Evolutionary conservation across 306 rosid species (phyloP), one percentile per base, ranked within the genome.

Genomic region (Fagus crenata): DNA sequence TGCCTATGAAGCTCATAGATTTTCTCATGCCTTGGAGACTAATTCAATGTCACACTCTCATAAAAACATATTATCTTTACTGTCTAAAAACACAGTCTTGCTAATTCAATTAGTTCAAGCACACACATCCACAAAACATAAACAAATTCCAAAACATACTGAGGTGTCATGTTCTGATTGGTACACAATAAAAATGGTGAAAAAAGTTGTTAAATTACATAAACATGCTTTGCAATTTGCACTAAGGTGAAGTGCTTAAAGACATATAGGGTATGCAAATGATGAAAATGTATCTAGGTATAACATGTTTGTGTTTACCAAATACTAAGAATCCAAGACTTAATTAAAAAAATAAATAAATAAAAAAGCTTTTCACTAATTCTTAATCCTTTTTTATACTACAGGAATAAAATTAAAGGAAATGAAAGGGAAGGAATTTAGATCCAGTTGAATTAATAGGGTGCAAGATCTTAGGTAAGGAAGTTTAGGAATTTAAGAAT

Each of bases 1-100:
- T 33, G 69, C 69, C 9, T 36, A 63, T 63, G 69, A 63, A 33
- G 65, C 35, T 31, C 65, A 59, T 14, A 63, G 11, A 63, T 63
- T 6, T 7, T 13, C 14, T 46, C 51, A 46, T 46, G 51, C 14
- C 69, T 13, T 13, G 42, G 36, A 4, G 36, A 28, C 4, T 9
- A 33, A n/a, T 35, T 63, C 33, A 12, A 63, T 14, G 69, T 9
- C 17, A 14, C 37, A 36, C 46, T 14, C 28, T 63, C 15, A 8
- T 9, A 28, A 63, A 63, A 18, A 63, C 4, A 46, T 46, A 2
- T 46, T 46, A 1, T 46, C 11, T 46, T 46, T 46, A 9, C 51
- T 46, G 51, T 46, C 14, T 46, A 46, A 9, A 46, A 46, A 9
- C 51, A 9, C 11, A 11, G 8, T 46, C 8, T 46, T 46, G 51